These are phyloP conservation scores for Piper longum DNA, from an alignment of 164 flowering plant species.

Conservation along the genomic window DNA sequence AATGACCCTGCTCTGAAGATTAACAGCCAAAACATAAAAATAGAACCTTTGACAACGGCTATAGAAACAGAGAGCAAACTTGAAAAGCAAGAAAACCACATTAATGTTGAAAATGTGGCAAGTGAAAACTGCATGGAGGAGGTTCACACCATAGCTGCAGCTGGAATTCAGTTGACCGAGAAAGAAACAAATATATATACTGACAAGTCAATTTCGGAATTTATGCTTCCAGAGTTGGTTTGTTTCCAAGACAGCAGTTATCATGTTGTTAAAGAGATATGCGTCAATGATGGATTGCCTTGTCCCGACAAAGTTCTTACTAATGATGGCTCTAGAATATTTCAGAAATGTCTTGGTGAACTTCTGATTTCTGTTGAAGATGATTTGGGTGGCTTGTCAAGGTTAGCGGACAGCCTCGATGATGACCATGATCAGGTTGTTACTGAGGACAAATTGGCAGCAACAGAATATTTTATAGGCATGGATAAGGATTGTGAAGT, in stretches of 20 bases:
- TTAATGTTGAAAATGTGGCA: not conserved
- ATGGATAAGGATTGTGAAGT: not conserved
- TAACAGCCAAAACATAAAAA: too few species aligned
- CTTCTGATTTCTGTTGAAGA: conserved; percentile 13
- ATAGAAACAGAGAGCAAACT: not conserved
- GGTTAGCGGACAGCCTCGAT: conserved; percentile 6
- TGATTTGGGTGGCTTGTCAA: conserved; percentile 7
- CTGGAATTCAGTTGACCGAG: conserved; percentile 13
- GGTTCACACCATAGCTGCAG: conserved; percentile 6
- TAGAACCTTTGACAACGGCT: too few species aligned
- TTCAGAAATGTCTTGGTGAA: conserved; percentile 6
- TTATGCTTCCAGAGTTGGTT: conserved; percentile 29
- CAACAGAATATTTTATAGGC: not conserved
- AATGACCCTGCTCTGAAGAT: too few species aligned
- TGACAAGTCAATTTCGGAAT: conserved; percentile 35
- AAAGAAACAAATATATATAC: conserved; percentile 21
- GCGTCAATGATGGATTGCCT: conserved; percentile 48
- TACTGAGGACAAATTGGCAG: not conserved
- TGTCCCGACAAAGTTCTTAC: conserved; percentile 23
- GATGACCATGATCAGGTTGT: not conserved
- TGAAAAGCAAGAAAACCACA: not conserved
- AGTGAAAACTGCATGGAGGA: conserved; percentile 2
- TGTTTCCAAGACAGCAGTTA: conserved; percentile 30
- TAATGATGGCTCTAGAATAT: conserved; percentile 13
- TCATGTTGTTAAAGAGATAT: conserved; percentile 43